Evolutionary conservation across 805 yeast genomes (phyloP), one percentile per base, ranked within the genome.

Genomic region (Jamesozyma gamospora): DNA sequence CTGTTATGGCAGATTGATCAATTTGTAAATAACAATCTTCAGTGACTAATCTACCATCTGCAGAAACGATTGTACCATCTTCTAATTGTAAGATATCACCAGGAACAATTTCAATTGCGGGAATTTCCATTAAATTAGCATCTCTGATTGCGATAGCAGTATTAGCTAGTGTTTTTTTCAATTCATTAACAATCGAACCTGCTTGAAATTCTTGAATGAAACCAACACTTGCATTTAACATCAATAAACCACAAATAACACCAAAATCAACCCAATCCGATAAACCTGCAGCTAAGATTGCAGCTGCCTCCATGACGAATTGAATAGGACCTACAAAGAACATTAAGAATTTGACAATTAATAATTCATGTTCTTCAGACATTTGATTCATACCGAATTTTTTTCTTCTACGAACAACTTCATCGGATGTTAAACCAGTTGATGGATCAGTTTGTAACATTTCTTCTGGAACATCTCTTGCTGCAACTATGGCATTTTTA

Each of bases 221-320:
- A 75, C 96, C 96, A 65, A 87, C 96, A 58, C 71, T 69, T 50
- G 96, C 96, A 70, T 87, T 87, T 64, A 87, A 77, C 66, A 79
- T 54, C 55, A 87, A 73, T 56, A 87, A 71, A 68, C 82, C 96
- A 67, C 84, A 78, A 64, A 87, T 87, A 64, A 87, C 96, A 77
- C 96, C 96, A 74, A 87, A 87, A 77, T 87, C 96, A 60, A 87
- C 95, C 96, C 96, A 87, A 72, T 88, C 96, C 70, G 83, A 84
- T 57, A 85, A 74, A 79, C 95, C 95, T 51, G 94, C 95, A 60
- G 95, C 95, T 66, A 85, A 72, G 50, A 85, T 75, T 55, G 95
- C 95, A 58, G 95, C 95, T 60, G 90, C 94, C 71, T 85, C 95
- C 95, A 85, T 85, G 61, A 85, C 95, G 78, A 86, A 86, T 72